Conservation (phyloP, 805 yeast species). For the Pichia insulana region DNA sequence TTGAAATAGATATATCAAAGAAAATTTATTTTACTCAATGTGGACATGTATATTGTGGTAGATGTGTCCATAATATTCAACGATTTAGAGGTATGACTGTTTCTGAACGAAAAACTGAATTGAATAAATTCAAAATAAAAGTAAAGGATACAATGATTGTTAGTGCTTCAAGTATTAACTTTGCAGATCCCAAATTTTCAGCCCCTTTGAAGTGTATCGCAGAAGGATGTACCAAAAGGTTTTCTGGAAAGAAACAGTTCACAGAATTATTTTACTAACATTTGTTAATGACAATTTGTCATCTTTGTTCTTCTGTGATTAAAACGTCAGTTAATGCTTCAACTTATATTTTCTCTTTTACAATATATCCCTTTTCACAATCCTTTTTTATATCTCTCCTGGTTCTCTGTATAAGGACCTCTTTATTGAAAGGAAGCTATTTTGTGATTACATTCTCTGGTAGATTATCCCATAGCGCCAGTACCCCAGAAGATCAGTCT, state of each 20-base stretch:
- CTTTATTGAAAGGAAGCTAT: no score
- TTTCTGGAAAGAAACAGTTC: slow-evolving; percentile 42
- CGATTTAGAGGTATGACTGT: slow-evolving; percentile 13
- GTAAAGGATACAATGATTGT: slow-evolving; percentile 10
- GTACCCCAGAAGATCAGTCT: no score
- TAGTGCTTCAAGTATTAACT: slow-evolving; percentile 20
- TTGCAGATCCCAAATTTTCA: slow-evolving; percentile 35
- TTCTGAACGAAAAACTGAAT: slow-evolving; percentile 2
- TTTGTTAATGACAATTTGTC: no score
- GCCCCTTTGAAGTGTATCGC: slow-evolving; percentile 58
- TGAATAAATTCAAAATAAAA: slow-evolving; percentile 17
- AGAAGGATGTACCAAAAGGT: slow-evolving; percentile 34
- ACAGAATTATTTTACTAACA: slow-evolving; percentile 36
- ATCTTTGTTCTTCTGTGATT: no score
- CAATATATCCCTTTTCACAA: no score
- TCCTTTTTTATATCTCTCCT: no score
- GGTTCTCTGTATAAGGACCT: no score
- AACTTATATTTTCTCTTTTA: no score
- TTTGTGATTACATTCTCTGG: no score
- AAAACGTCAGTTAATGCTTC: no score
- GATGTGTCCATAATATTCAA: slow-evolving; percentile 66
- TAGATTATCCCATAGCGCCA: no score
- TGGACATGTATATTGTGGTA: slow-evolving; percentile 83
- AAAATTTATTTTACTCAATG: slow-evolving; percentile 61
- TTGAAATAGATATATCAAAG: slow-evolving; percentile 53